These are phyloP conservation scores for Mortierella sp. DNA, from an alignment of 371 early-diverging fungal genomes.

Conservation along the genomic window DNA sequence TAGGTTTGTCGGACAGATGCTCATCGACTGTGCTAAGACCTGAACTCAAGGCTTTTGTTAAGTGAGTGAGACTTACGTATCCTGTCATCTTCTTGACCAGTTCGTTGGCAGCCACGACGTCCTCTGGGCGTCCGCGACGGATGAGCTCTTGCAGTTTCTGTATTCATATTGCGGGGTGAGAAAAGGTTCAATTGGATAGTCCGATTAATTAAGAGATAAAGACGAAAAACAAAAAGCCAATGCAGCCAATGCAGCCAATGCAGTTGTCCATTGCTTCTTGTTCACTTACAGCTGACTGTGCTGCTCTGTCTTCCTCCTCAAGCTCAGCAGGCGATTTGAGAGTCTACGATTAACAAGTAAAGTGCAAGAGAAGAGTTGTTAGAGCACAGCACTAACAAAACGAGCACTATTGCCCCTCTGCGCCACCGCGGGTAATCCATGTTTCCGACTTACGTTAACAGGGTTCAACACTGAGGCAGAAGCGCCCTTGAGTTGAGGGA, in stretches of 20 bases:
- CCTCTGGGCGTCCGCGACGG: slow-evolving; percentile 92
- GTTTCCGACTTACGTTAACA: slow-evolving; percentile 60
- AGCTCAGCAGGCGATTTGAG: slow-evolving; percentile 92
- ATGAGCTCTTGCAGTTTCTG: slow-evolving; percentile 97
- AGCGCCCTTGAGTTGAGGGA: slow-evolving; percentile 83
- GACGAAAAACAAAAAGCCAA: not conserved
- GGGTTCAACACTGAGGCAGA: slow-evolving; percentile 77
- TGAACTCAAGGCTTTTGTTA: not conserved
- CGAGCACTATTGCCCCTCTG: too few species aligned
- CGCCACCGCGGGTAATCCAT: not conserved
- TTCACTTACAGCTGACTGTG: slow-evolving; percentile 84
- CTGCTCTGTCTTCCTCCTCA: slow-evolving; percentile 92
- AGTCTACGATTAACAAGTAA: slow-evolving; percentile 52
- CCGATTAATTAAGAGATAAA: slow-evolving; percentile 16
- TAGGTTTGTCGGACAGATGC: not conserved
- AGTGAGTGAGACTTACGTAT: slow-evolving; percentile 71
- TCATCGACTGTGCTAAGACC: not conserved
- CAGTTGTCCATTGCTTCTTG: slow-evolving; percentile 1
- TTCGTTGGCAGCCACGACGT: slow-evolving; percentile 94
- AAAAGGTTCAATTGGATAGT: not conserved
- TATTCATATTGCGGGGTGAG: too few species aligned
- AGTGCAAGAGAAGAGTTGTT: not conserved
- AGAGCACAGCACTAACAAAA: not conserved
- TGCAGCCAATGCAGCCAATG: not conserved
- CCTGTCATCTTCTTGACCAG: slow-evolving; percentile 97